A percentile compares a stretch with the other conserved stretches of the same genome.
Conservation (phyloP, 2,329 filamentous ascomycete species). For the Ophidiomyces ophidiicola region DNA sequence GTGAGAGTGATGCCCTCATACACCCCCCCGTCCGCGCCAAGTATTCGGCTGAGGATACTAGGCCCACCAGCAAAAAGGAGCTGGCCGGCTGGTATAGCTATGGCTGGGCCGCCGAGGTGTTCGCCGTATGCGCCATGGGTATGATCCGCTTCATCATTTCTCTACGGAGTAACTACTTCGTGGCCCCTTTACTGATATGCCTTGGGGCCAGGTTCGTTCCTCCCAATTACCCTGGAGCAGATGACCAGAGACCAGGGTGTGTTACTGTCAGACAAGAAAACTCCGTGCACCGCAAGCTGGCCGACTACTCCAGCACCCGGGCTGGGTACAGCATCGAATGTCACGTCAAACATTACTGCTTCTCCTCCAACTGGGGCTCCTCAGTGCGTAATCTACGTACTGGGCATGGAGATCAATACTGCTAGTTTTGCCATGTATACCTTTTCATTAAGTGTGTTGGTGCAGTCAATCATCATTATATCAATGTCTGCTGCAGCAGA, state of each 20-base stretch:
- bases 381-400: conserved; percentile 71
- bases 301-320: conserved; percentile 26
- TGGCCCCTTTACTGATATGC: neutral
- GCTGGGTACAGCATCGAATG: conserved; percentile 18
- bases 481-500: conserved; percentile 94
- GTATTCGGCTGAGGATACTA: conserved; percentile 54
- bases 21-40: neutral
- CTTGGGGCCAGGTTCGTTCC: conserved; percentile 73
- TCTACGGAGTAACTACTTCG: neutral
- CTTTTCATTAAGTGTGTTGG: conserved; percentile 79
- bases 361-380: conserved; percentile 13
- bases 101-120: conserved; percentile 91
- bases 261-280: conserved; percentile 61
- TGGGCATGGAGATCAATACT: conserved; percentile 72
- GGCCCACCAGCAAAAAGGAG: conserved; percentile 79
- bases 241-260: conserved; percentile 87
- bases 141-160: conserved; percentile 13
- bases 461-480: conserved; percentile 83
- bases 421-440: conserved; percentile 51
- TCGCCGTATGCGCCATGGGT: conserved; percentile 80
- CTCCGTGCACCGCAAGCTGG: conserved; percentile 59
- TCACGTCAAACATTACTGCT: conserved; percentile 14
- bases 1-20: conserved; percentile 7
- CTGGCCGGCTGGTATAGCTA: conserved; percentile 92
- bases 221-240: conserved; percentile 88